Base-by-base conservation (phyloP, 2,329 filamentous ascomycete genomes). In the Fusarium domesticum region DNA sequence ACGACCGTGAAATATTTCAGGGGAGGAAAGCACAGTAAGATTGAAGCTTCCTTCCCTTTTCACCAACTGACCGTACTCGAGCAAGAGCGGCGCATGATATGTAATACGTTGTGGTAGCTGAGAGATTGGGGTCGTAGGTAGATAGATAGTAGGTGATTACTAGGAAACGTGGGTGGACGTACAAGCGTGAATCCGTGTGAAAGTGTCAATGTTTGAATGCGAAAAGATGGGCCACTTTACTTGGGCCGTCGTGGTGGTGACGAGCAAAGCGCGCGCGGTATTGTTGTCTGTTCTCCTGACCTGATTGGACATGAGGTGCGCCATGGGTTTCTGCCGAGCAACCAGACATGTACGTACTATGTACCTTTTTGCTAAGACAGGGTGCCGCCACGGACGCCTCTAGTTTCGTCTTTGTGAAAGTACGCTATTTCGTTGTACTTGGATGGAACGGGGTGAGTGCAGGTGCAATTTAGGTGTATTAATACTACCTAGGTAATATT, bases 61-160 rank as follows among this genome's bases (percentile, higher is more conserved):
- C 60, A 60, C 47, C 51, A 56, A 44, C 57, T 56, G 40, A 42
- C 48, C 46, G 42, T 42, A 45, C 47, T 47, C 47, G 45, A 42
- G 42, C 42, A 43, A 40, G 45, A 51, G 43, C 53, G 45, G 47
- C 48, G 44, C 57, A 59, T 59, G 53, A 42, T 58, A 59, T 57
- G 42, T 42, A n/a, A n/a, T n/a, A n/a, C n/a, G n/a, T n/a, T n/a
- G n/a, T n/a, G n/a, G n/a, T n/a, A n/a, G n/a, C n/a, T n/a, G n/a
- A n/a, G 35, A 35, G 17, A 35, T 18, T 10, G 39, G 33, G n/a
- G 37, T 36, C 28, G 45, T 25, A 16, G 31, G 17, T 20, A 14
- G n/a, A n/a, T n/a, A n/a, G n/a, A 8, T 34, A 11, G 8, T 34
- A n/a, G 4, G 32, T 34, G 32, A 33, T 43, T 47, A 18, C 32